These are phyloP conservation scores for Acanthamoeba healyi DNA, from an alignment of 208 protist genomes.

Conservation along the genomic window DNA sequence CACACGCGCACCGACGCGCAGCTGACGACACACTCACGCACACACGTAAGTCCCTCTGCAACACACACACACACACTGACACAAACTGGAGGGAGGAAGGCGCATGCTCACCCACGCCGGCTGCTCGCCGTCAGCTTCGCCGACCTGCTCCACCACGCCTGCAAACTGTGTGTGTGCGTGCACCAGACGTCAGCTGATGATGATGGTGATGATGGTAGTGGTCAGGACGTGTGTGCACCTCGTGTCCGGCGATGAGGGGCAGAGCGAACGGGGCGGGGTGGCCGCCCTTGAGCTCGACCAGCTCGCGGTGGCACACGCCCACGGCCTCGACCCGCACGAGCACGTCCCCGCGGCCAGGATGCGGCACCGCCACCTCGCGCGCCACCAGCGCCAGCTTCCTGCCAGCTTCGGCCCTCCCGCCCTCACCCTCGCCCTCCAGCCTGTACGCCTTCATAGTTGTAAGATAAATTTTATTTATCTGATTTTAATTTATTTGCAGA, in stretches of 20 bases:
- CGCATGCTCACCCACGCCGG: not conserved
- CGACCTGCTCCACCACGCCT: not conserved
- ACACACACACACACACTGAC: not conserved
- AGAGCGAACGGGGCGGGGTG: conserved; percentile 7
- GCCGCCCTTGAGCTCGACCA: conserved; percentile 40
- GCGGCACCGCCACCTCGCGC: not conserved
- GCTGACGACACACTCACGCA: not conserved
- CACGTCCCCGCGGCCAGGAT: not conserved
- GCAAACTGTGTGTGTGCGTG: not conserved
- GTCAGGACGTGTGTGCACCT: not conserved
- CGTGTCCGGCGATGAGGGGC: conserved; percentile 44
- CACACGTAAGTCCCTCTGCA: not conserved
- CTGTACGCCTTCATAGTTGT: not conserved
- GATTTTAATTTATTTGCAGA: not conserved
- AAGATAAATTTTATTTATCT: too few species aligned
- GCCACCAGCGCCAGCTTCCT: not conserved
- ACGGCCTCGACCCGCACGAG: conserved; percentile 37
- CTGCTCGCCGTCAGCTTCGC: not conserved
- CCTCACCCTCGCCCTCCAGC: not conserved
- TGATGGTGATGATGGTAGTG: not conserved
- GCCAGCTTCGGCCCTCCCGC: not conserved
- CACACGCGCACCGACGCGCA: conserved; percentile 28
- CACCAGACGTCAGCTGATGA: not conserved
- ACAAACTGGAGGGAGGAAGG: not conserved
- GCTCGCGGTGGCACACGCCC: conserved; percentile 57